Evolutionary conservation across 805 yeast species (phyloP), one percentile per base, ranked within the genome.

Genomic region (Lipomyces kockii): DNA sequence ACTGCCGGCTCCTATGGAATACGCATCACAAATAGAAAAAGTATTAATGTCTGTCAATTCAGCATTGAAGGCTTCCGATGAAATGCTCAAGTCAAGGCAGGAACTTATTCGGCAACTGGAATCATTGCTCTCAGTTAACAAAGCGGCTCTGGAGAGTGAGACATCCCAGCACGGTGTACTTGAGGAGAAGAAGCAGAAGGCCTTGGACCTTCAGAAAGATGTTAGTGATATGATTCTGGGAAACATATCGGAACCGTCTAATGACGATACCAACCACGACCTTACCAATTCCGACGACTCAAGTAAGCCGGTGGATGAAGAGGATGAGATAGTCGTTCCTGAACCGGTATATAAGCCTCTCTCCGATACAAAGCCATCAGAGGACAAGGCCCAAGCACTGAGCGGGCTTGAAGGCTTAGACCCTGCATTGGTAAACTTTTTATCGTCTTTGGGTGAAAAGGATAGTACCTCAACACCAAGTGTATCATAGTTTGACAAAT

Each of bases 1-100:
- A 2, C 63, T 77, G 11, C 81, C 82, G 20, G 78, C 81, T 9
- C 78, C 80, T 25, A 64, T 79, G 37, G 76, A 68, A 61, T 76
- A 74, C 37, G 65, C 79, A 6, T 72, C 71, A 4, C 73, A 74
- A 51, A 70, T 75, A 3, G 75, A 73, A 49, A 65, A 61, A 17
- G 72, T 76, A 25, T 61, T 75, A 25, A 63, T 63, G 6, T 70
- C 74, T 58, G 68, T 74, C 32, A 69, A 74, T 22, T 71, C 71
- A 27, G 77, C 77, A 29, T 62, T 68, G 14, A 62, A 64, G 12
- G 75, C 79, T 2, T 67, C 76, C n/a, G 72, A 75, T 46, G 63
- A 70, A 17, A 70, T 79, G 35, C 74, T 79, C 61, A 56, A 68
- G 11, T 46, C 70, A 20, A 67, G 76, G 25, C 58, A 64, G 49